Evolutionary conservation across 2,329 filamentous ascomycete genomes (phyloP).

Genomic region (Penicillium thymicola): DNA sequence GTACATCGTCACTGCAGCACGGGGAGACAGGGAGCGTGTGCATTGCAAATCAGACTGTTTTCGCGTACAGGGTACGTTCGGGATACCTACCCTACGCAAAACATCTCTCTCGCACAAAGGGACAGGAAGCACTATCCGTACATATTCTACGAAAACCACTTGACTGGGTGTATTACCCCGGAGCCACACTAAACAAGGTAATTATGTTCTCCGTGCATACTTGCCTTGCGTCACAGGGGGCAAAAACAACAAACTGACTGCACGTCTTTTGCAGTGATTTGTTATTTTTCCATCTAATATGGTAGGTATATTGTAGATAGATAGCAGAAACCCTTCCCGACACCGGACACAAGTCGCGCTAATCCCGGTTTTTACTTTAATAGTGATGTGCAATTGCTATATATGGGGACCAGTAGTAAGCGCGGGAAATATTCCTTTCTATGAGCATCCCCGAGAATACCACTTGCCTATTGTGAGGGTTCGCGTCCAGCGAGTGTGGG

Average conservation of each 20-base stretch:
- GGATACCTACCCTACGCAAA: background rate
- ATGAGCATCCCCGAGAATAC: background rate
- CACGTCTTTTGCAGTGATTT: background rate
- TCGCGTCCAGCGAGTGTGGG: background rate
- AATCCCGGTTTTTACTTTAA: background rate
- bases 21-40: background rate
- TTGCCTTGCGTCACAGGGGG: slow-evolving; percentile 5
- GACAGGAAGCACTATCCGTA: background rate
- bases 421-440: background rate
- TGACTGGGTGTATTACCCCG: background rate
- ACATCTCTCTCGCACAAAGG: background rate
- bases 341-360: background rate
- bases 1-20: background rate
- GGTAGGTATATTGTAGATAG: background rate
- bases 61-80: background rate
- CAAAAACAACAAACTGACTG: background rate
- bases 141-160: background rate
- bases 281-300: background rate
- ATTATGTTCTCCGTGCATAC: background rate
- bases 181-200: background rate
- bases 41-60: background rate
- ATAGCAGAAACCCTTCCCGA: background rate
- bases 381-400: background rate
- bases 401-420: background rate
- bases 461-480: slow-evolving; percentile 1